A percentile compares a stretch with the other conserved stretches of the same genome.
phyloP scores from a whole-genome alignment of 2,329 filamentous ascomycete genomes.

The Pseudogymnoascus sp. region DNA sequence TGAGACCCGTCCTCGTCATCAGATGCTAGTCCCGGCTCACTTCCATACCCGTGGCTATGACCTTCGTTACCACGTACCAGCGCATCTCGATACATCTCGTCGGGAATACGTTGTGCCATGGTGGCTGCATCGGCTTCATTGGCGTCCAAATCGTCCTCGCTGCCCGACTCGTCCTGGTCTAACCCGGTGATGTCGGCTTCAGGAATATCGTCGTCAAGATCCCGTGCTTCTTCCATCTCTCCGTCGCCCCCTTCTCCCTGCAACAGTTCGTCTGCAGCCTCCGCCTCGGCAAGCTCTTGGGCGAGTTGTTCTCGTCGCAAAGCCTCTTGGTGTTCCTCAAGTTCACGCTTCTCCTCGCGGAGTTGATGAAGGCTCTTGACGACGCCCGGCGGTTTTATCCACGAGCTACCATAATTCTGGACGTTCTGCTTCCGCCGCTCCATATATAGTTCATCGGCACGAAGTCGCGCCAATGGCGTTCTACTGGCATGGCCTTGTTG shows the following conservation, averaged over 20 bases:
- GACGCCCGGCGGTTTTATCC: slow-evolving; percentile 85
- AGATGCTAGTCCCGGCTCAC: slow-evolving; percentile 41
- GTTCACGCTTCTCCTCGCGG: slow-evolving; percentile 81
- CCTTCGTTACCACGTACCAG: slow-evolving; percentile 44
- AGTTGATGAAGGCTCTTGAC: slow-evolving; percentile 84
- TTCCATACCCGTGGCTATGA: slow-evolving; percentile 38
- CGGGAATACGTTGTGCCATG: slow-evolving; percentile 37
- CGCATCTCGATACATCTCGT: slow-evolving; percentile 56
- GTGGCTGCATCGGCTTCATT: slow-evolving; percentile 27
- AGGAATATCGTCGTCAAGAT: slow-evolving; percentile 68
- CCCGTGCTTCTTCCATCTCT: slow-evolving; percentile 44
- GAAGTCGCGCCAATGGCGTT: slow-evolving; percentile 60
- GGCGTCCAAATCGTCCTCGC: slow-evolving; percentile 35
- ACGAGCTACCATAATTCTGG: slow-evolving; percentile 76
- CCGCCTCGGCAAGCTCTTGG: slow-evolving; percentile 65
- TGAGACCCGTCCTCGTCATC: slow-evolving; percentile 50
- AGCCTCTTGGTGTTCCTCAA: slow-evolving; percentile 74
- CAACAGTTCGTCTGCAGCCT: slow-evolving; percentile 33
- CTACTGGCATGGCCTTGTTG: slow-evolving; percentile 43
- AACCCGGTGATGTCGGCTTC: slow-evolving; percentile 41
- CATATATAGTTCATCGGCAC: slow-evolving; percentile 69
- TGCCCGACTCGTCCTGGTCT: slow-evolving; percentile 38
- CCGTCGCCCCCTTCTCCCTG: slow-evolving; percentile 39
- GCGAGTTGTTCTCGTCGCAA: slow-evolving; percentile 62
- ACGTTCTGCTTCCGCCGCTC: slow-evolving; percentile 73